phyloP scores from a whole-genome alignment of 163 green algal genomes.

The Chlorella variabilis region DNA sequence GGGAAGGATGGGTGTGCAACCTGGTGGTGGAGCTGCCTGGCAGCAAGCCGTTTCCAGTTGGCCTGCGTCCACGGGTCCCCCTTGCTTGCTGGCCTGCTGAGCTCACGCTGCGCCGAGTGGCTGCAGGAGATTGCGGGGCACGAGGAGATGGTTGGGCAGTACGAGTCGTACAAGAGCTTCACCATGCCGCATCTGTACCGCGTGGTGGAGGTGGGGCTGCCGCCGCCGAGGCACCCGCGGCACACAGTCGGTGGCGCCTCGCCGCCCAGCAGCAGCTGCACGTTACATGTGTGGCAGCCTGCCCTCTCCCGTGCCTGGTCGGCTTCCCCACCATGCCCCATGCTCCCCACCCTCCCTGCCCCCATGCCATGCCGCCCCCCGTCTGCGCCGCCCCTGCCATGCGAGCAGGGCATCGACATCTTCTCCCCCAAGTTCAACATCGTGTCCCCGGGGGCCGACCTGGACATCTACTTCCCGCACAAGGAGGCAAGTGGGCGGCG shows the following conservation, averaged over 20 bases:
- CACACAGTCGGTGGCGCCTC: no score
- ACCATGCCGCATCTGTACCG: constrained; percentile 84
- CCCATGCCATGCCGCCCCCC: no score
- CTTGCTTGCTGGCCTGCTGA: no score
- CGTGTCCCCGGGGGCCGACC: constrained; percentile 78
- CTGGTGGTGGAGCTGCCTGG: no score
- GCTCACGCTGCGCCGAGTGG: no score
- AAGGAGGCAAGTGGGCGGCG: constrained; percentile 11
- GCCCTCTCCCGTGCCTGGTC: no score
- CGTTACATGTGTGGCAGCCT: no score
- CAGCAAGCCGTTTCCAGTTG: neutral
- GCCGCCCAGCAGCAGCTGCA: no score
- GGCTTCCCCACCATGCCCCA: no score
- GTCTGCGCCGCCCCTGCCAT: no score
- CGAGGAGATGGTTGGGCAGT: constrained; percentile 75
- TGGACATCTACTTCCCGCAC: constrained; percentile 83
- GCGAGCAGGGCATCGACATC: constrained; percentile 69
- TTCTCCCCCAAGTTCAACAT: constrained; percentile 81
- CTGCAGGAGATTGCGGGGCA: constrained; percentile 79
- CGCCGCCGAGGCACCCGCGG: no score
- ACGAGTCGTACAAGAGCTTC: constrained; percentile 79
- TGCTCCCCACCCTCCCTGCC: no score
- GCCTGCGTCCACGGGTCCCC: neutral
- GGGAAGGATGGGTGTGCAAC: neutral
- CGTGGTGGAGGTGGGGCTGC: constrained; percentile 47